phyloP scores from a whole-genome alignment of 164 flowering plant genomes.

The Magnolia changhungtana region DNA sequence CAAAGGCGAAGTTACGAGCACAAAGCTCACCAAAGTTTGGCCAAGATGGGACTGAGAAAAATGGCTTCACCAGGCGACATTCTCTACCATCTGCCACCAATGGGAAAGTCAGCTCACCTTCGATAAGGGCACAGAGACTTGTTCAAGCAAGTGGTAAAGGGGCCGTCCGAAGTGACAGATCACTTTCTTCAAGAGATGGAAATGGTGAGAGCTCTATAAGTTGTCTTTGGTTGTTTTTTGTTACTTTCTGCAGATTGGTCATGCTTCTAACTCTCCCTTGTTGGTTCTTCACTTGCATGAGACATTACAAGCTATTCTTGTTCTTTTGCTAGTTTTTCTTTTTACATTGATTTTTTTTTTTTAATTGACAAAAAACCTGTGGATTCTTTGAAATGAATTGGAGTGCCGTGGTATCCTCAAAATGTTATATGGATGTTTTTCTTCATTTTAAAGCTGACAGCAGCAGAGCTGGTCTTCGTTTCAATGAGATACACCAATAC shows the following conservation, averaged over 20 bases:
- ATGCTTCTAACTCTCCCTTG: background rate
- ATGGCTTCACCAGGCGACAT: constrained; percentile 49
- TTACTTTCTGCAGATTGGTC: background rate
- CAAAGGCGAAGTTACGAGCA: constrained; percentile 70
- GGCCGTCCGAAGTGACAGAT: constrained; percentile 40
- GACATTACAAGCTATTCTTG: background rate
- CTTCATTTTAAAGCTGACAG: background rate
- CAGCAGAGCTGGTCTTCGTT: background rate
- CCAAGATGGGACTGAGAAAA: constrained; percentile 47
- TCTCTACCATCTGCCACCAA: constrained; percentile 61
- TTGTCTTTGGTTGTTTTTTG: background rate
- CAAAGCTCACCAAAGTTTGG: constrained; percentile 54
- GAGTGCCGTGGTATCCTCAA: background rate
- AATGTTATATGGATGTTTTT: background rate
- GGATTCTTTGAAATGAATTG: background rate
- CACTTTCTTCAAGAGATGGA: constrained; percentile 58
- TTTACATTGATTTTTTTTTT: background rate
- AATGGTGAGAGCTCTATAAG: constrained; percentile 37
- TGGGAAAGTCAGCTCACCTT: constrained; percentile 47
- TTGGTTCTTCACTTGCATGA: background rate
- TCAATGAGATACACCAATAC: background rate
- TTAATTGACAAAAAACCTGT: background rate
- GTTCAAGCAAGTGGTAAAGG: constrained; percentile 38
- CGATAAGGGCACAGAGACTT: constrained; percentile 47
- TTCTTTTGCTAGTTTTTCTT: background rate